Base-by-base conservation (phyloP, 345 rosid genomes). In the Salix caprea region DNA sequence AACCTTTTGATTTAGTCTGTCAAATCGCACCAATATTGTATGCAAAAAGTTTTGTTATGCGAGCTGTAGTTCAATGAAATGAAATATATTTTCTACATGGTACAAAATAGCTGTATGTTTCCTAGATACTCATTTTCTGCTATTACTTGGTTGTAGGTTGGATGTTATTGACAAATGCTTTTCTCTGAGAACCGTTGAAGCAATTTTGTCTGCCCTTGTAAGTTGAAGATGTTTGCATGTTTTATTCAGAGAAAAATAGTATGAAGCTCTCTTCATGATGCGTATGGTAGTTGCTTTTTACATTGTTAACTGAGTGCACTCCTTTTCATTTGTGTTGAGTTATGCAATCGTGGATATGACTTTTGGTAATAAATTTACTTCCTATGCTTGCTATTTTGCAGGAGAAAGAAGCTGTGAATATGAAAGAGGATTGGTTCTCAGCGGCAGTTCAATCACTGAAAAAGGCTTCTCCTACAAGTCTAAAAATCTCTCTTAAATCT, bases 391-490 rank as follows among this genome's bases (percentile, higher is more conserved):
- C 37, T 67, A 74, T 75, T 28, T 62, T 61, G 64, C 79, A 92
- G 97, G 97, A 91, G 87, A 85, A 50, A 67, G 97, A 91, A 82
- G 78, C 76, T 70, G 44, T 56, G 71, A 42, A 56, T 64, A 71
- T 56, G 79, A 54, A 39, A 39, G 92, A 90, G 78, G 86, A 76
- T 73, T 92, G 97, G 98, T 79, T 89, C 77, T 68, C 85, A 67
- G 54, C 83, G 52, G 81, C 90, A n/a, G 81, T 92, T 78, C 71
- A 65, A 77, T 78, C 85, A 8, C 69, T 94, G 84, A 92, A 86
- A 85, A 82, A 81, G 82, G 97, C 92, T 80, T 94, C 95, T 19
- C 97, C 98, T 61, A 91, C 89, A 61, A 94, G 97, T 86, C 97
- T 94, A 71, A 94, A 92, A 81, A 85, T 92, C 74, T 84, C 94